Evolutionary conservation across 148 eudicot genomes (phyloP), one percentile per base, ranked within the genome.

Genomic region (Rhododendron simsii): DNA sequence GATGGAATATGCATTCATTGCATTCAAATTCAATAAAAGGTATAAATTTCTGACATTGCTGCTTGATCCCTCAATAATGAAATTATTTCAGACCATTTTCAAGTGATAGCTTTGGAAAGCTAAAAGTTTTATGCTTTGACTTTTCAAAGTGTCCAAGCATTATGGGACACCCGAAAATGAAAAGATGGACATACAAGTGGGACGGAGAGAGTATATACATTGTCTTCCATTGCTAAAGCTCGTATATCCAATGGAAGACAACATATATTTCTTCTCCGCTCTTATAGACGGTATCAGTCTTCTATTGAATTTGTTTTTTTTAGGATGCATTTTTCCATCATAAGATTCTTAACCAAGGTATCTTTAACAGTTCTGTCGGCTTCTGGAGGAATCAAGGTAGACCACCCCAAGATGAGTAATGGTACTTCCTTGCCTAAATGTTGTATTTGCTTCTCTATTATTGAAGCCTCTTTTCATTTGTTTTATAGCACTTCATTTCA

Each of bases 311-410:
- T 5, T 28, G 53, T 74, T 14, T 41, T 41, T 41, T 41, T 61
- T 65, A 30, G 45, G 61, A 59, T 59, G 20, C 28, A 53, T 41
- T 55, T 76, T 71, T 45, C 3, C 26, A 21, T 63, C 75, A 26
- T 48, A 63, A 65, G 82, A 59, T 85, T 50, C 84, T 65, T 78
- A 51, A 83, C 50, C 26, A 37, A 83, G 83, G 37, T 55, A 47
- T 82, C 16, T 87, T 88, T 87, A 28, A 51, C 97, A 96, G 99
- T 96, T 89, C 94, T 96, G 83, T 96, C 99, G 53, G 99, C 99
- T 86, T 88, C 98, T 81, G 99, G 99, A 21, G 99, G 99, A 83
- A 96, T 96, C 92, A 94, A 93, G 88, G 92, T 96, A 75, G 94
- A 95, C 87, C 93, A 94, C 82, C 99, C 99, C 78, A 91, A 92